phyloP scores from a whole-genome alignment of 192 early-diverging fungal genomes.

The Spizellomyces sp. region DNA sequence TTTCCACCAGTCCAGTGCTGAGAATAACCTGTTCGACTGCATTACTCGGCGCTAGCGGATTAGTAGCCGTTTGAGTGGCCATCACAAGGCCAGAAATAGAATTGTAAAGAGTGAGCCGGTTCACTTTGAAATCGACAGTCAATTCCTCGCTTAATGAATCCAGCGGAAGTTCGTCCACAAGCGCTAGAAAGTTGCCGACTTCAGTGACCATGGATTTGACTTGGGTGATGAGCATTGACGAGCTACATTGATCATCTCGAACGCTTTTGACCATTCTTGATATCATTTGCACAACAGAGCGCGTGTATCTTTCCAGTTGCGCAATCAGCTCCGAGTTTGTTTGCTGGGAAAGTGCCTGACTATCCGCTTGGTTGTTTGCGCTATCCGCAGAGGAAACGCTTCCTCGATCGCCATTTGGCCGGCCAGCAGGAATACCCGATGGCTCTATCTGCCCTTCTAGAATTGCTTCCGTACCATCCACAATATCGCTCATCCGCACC shows the following conservation, averaged over 20 bases:
- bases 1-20: conserved; percentile 56
- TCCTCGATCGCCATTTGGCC: background rate
- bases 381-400: background rate
- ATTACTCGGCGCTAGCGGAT: conserved; percentile 52
- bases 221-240: conserved; percentile 33
- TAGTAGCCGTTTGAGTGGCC: conserved; percentile 57
- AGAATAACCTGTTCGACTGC: conserved; percentile 58
- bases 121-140: conserved; percentile 58
- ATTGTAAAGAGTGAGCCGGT: conserved; percentile 67
- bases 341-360: conserved; percentile 7
- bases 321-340: conserved; percentile 48
- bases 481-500: conserved; percentile 29
- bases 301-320: conserved; percentile 37
- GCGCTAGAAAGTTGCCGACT: conserved; percentile 52
- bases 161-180: conserved; percentile 57
- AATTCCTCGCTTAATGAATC: conserved; percentile 43
- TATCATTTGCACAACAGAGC: conserved; percentile 29
- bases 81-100: conserved; percentile 65
- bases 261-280: conserved; percentile 21
- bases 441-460: background rate
- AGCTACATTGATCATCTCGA: conserved; percentile 21
- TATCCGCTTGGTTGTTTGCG: background rate
- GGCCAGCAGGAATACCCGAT: background rate
- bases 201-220: conserved; percentile 50
- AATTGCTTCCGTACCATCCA: conserved; percentile 7